Evolutionary conservation across 176 grass and related monocot genomes (phyloP).

Genomic region (Secale cereale): DNA sequence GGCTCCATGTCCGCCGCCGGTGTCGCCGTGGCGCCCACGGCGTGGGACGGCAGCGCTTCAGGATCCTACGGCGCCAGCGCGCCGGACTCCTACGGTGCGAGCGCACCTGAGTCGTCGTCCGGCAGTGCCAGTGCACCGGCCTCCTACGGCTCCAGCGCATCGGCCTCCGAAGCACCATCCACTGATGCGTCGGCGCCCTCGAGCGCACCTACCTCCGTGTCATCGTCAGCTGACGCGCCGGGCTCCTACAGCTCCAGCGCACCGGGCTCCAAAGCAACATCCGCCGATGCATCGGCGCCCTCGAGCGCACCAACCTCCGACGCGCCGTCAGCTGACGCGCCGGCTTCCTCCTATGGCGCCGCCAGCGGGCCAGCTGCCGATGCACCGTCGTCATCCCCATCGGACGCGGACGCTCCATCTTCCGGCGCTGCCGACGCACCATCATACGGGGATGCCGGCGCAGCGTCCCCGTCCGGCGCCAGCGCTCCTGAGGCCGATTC

Average conservation of each 20-base stretch:
- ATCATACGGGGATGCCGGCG: background rate
- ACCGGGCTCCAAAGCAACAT: background rate
- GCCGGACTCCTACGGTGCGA: background rate
- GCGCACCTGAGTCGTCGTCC: background rate
- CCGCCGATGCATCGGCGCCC: background rate
- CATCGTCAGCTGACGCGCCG: no score
- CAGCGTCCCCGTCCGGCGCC: background rate
- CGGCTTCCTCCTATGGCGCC: background rate
- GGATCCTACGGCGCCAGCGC: background rate
- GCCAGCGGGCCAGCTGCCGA: background rate
- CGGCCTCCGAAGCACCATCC: background rate
- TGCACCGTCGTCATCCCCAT: background rate
- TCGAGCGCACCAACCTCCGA: background rate
- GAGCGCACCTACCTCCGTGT: no score
- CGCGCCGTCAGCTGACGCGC: background rate
- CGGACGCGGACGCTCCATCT: background rate
- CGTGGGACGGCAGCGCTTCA: constrained; percentile 4
- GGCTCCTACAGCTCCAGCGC: no score
- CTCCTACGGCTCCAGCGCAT: background rate
- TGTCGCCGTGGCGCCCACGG: constrained; percentile 1
- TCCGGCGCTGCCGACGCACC: background rate
- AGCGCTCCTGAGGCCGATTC: background rate
- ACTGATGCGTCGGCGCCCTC: no score
- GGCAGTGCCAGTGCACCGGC: background rate
- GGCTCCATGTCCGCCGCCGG: constrained; percentile 12